Conservation (phyloP, 139 green algal genomes). For the Tetradesmus lagerheimii region DNA sequence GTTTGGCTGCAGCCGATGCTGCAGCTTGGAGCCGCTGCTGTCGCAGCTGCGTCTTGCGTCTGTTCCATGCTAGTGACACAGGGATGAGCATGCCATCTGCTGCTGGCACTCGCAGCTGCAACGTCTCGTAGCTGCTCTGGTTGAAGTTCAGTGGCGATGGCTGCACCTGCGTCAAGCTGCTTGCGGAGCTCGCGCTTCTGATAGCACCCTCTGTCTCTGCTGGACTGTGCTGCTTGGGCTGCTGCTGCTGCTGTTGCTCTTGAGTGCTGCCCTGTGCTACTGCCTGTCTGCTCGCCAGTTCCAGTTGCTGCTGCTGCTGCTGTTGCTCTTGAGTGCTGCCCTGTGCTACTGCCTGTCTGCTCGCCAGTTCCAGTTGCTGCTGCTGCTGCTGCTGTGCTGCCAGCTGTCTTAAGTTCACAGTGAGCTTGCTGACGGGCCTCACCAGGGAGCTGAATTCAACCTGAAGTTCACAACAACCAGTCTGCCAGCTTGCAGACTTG, state of each 20-base stretch:
- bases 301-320: constrained; percentile 1
- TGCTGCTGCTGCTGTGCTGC: constrained; percentile 26
- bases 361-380: too few relatives aligned
- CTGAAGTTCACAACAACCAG: neutral
- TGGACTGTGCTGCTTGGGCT: neutral
- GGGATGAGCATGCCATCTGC: constrained; percentile 25
- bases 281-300: neutral
- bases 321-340: constrained; percentile 26
- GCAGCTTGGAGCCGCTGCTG: neutral
- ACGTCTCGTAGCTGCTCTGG: neutral
- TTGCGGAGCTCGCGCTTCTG: neutral
- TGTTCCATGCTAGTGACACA: constrained; percentile 28
- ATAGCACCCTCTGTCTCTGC: neutral
- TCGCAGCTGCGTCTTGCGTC: neutral
- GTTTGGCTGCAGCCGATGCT: neutral
- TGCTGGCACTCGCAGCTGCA: neutral
- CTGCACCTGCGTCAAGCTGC: neutral
- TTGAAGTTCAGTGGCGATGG: neutral
- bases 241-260: neutral
- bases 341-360: neutral
- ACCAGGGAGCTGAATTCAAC: constrained; percentile 24
- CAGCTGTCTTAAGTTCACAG: neutral
- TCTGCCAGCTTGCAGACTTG: neutral
- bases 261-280: neutral
- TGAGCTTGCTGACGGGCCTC: neutral